phyloP scores from a whole-genome alignment of 129 eudicot genomes.

The Daucus carota region DH1_v3.0 NC_030382.2:54991501-54992000 shows the following conservation, averaged over 20 bases:
- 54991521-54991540: neutral
- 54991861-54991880: neutral
- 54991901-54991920: neutral
- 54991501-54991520: neutral
- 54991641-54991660: slow-evolving; percentile 14
- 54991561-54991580: slow-evolving; percentile 11
- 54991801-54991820: neutral
- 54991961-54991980: neutral
- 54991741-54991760: slow-evolving; percentile 11
- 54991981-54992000: too few species aligned
- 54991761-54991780: neutral
- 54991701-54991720: slow-evolving; percentile 4
- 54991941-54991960: too few species aligned
- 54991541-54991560: slow-evolving; percentile 6
- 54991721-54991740: slow-evolving; percentile 7
- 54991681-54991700: slow-evolving; percentile 16
- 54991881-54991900: neutral
- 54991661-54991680: slow-evolving; percentile 17
- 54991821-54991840: neutral
- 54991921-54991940: too few species aligned
- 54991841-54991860: neutral
- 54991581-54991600: slow-evolving; percentile 11
- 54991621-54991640: slow-evolving; percentile 10
- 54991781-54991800: neutral
- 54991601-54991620: neutral